Percentiles rank a stretch among this genome's conserved stretches.
phyloP scores from a whole-genome alignment of 306 rosid species.

The Prunus mira region DNA sequence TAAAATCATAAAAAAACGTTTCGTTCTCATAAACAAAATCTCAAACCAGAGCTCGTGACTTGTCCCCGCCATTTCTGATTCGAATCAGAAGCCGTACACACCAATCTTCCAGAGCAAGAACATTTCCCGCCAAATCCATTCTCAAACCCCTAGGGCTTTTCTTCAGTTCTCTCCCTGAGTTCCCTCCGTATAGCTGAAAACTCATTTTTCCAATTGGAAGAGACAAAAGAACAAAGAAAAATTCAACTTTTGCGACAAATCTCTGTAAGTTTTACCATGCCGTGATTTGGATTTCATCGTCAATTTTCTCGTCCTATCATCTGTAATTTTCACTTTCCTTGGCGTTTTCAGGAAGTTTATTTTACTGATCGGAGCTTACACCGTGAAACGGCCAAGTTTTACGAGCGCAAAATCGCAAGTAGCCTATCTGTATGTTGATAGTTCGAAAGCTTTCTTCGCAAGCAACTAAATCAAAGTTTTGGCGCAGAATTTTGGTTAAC shows the following conservation, averaged over 20 bases:
- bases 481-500: neutral
- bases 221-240: neutral
- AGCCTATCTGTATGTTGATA: neutral
- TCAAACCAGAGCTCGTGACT: neutral
- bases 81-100: neutral
- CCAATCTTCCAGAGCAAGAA: neutral
- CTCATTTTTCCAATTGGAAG: constrained; percentile 17
- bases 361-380: neutral
- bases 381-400: neutral
- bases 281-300: neutral
- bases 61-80: constrained; percentile 25
- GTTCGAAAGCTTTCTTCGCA: neutral
- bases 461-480: constrained; percentile 12
- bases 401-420: neutral
- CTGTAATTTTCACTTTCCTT: neutral
- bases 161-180: constrained; percentile 4
- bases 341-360: neutral
- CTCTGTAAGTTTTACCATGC: constrained; percentile 1
- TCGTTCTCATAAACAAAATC: neutral
- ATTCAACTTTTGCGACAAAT: constrained; percentile 15
- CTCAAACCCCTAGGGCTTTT: constrained; percentile 21
- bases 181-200: neutral
- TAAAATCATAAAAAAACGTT: neutral
- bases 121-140: constrained; percentile 47
- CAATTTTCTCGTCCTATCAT: neutral